phyloP scores from a whole-genome alignment of 192 early-diverging fungal genomes.

The Coemansia sp. region DNA sequence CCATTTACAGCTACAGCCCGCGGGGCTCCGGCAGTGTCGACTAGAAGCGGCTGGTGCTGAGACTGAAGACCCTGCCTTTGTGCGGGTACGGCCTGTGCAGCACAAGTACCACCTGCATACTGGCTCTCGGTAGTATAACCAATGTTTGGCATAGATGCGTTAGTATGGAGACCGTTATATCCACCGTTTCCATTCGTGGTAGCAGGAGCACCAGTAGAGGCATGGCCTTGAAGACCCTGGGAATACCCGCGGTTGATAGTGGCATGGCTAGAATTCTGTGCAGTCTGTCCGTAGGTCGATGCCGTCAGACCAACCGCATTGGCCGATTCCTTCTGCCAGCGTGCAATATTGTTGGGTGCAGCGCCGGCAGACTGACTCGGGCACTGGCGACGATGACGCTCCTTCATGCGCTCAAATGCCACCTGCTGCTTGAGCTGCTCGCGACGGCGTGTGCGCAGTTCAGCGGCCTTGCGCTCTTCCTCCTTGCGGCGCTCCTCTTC shows the following conservation, averaged over 20 bases:
- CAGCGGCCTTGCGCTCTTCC: slow-evolving; percentile 47
- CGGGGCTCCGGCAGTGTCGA: slow-evolving; percentile 12
- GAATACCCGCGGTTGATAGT: slow-evolving; percentile 24
- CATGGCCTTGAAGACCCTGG: slow-evolving; percentile 3
- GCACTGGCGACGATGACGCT: slow-evolving; percentile 45
- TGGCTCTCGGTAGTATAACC: slow-evolving; percentile 12
- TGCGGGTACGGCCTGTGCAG: slow-evolving; percentile 1
- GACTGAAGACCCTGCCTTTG: background rate
- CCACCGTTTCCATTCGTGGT: background rate
- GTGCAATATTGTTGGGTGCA: slow-evolving; percentile 20
- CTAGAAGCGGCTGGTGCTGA: slow-evolving; percentile 14
- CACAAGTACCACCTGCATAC: background rate
- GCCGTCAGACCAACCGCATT: slow-evolving; percentile 8
- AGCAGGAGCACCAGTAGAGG: background rate
- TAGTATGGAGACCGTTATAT: slow-evolving; percentile 11
- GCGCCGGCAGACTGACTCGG: slow-evolving; percentile 19
- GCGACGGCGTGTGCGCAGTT: slow-evolving; percentile 45
- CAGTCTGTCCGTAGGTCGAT: slow-evolving; percentile 2
- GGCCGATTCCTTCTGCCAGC: slow-evolving; percentile 42
- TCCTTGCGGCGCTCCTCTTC: slow-evolving; percentile 47
- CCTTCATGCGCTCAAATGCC: slow-evolving; percentile 55
- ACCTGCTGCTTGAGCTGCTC: slow-evolving; percentile 53
- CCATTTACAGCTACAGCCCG: slow-evolving; percentile 6
- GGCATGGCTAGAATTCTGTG: slow-evolving; percentile 21
- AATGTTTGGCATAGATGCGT: slow-evolving; percentile 44